A percentile compares a stretch with the other conserved stretches of the same genome.
Evolutionary conservation across 1,284 basidiomycete species (phyloP).

Genomic region (Fistulinella cinereoalba): DNA sequence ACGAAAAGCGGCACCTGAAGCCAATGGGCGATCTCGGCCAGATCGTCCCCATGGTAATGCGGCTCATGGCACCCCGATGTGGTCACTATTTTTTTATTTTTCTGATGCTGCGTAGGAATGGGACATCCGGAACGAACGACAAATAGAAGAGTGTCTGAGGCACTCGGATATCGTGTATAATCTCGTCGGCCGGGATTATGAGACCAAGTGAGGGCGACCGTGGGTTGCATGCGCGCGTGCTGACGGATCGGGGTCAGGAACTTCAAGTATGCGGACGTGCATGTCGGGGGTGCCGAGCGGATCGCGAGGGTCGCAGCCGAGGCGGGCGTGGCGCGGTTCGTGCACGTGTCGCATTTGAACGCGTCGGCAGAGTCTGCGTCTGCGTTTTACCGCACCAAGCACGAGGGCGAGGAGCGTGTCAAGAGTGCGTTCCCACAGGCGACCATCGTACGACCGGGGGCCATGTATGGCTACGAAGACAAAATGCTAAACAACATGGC

Average conservation of each 20-base stretch:
- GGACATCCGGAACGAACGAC: conserved; percentile 41
- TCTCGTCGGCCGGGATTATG: conserved; percentile 40
- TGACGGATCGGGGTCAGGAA: too few relatives aligned
- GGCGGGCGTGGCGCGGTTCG: conserved; percentile 79
- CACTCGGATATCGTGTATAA: conserved; percentile 84
- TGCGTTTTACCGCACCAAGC: conserved; percentile 87
- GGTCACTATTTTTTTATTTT: too few relatives aligned
- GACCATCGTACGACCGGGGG: conserved; percentile 85
- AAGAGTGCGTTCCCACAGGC: conserved; percentile 83
- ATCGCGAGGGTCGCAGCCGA: conserved; percentile 83
- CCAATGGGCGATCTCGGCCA: conserved; percentile 97
- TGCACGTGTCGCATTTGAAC: conserved; percentile 96
- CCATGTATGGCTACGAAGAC: conserved; percentile 94
- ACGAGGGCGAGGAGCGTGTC: conserved; percentile 87
- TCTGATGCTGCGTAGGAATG: too few relatives aligned
- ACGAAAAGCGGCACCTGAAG: conserved; percentile 88
- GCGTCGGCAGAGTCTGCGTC: conserved; percentile 80
- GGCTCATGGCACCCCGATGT: conserved; percentile 4
- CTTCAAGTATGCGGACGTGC: conserved; percentile 78
- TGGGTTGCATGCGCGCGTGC: too few relatives aligned
- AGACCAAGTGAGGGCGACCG: conserved; percentile 92
- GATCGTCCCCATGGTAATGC: conserved; percentile 84
- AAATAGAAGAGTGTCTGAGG: conserved; percentile 91
- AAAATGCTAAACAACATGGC: conserved; percentile 92
- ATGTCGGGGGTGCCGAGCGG: conserved; percentile 73